These are phyloP conservation scores for Mycena olivaceomarginata DNA, from an alignment of 768 basidiomycete species.

Conservation along the genomic window DNA sequence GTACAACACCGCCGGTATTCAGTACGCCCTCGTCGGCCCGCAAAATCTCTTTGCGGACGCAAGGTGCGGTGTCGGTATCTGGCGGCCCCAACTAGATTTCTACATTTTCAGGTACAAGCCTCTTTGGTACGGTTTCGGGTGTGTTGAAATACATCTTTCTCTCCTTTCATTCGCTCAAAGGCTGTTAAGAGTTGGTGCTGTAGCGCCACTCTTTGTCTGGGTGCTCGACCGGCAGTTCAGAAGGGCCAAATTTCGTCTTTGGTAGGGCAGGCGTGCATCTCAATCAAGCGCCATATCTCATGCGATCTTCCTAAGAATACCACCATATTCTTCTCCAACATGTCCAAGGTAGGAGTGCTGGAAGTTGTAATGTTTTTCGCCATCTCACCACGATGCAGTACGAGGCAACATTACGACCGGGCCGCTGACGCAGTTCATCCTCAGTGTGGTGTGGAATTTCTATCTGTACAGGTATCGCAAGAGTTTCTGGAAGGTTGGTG, in stretches of 20 bases:
- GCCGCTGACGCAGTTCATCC: too few species aligned
- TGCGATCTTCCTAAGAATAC: too few species aligned
- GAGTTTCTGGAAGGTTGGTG: too few species aligned
- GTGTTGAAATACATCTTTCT: neutral
- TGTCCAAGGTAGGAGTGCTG: too few species aligned
- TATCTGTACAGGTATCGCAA: too few species aligned
- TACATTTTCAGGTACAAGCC: neutral
- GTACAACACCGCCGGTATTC: constrained; percentile 30
- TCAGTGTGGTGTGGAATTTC: too few species aligned
- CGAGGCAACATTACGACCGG: too few species aligned
- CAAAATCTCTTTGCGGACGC: constrained; percentile 5
- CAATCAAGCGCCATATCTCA: too few species aligned
- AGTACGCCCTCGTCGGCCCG: constrained; percentile 27
- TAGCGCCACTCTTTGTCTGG: constrained; percentile 11
- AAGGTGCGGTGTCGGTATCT: neutral
- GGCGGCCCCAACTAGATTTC: neutral
- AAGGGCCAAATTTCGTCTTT: neutral
- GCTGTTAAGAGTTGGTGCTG: neutral
- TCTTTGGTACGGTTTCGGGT: constrained; percentile 26
- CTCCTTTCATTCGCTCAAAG: neutral
- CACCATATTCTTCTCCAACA: too few species aligned
- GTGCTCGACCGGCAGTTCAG: constrained; percentile 22
- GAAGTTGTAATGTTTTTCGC: too few species aligned
- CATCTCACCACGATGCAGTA: too few species aligned
- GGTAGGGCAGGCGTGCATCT: neutral